A percentile compares a stretch with the other conserved stretches of the same genome.
phyloP scores from a whole-genome alignment of 129 eudicot species.

The Smallanthus sonchifolius region DNA sequence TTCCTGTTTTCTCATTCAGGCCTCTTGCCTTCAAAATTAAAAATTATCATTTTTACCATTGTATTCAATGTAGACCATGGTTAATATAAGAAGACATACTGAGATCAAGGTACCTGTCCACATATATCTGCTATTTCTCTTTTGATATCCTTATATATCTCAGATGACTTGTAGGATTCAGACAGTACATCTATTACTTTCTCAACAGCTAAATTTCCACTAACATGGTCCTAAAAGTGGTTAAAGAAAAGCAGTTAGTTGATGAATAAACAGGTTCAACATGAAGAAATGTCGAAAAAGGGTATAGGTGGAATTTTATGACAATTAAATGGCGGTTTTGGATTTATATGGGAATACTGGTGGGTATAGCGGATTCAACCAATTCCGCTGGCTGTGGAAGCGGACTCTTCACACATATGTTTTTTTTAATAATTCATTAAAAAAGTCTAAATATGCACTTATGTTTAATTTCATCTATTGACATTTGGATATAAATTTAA shows the following conservation, averaged over 20 bases:
- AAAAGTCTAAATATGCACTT: too few relatives aligned
- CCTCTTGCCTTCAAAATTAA: conserved; percentile 31
- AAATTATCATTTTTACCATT: not conserved
- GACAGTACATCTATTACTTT: conserved; percentile 42
- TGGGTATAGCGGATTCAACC: too few relatives aligned
- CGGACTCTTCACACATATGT: too few relatives aligned
- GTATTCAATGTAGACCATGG: not conserved
- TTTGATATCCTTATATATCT: conserved; percentile 27
- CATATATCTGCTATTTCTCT: conserved; percentile 35
- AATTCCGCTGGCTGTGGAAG: too few relatives aligned
- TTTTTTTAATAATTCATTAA: too few relatives aligned
- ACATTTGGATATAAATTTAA: too few relatives aligned
- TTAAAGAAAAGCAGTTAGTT: not conserved
- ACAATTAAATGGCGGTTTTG: not conserved
- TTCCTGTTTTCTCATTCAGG: conserved; percentile 30
- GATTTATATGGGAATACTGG: too few relatives aligned
- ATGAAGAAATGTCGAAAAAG: not conserved
- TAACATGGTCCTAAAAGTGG: conserved; percentile 39
- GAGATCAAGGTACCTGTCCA: conserved; percentile 31
- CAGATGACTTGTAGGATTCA: conserved; percentile 52
- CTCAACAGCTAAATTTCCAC: conserved; percentile 29
- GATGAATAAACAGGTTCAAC: not conserved
- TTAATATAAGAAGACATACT: not conserved
- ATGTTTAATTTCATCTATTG: too few relatives aligned
- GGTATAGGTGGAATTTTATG: not conserved